Evolutionary conservation across 352 stramenopile genomes (phyloP), one percentile per base, ranked within the genome.

Genomic region (Phytophthora crassamura): DNA sequence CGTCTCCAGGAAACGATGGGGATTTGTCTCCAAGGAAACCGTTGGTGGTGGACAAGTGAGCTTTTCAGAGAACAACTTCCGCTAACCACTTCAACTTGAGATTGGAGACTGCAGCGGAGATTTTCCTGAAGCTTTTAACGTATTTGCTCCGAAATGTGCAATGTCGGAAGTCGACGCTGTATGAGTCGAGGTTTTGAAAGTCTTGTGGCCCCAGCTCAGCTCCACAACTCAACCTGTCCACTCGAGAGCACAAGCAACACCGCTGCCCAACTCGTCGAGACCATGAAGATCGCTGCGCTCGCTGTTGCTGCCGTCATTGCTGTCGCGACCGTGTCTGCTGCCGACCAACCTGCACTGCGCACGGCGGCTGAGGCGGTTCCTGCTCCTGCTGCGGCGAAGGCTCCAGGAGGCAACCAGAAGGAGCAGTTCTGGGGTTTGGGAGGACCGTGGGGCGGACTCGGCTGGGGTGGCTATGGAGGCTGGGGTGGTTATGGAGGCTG

Each of bases 311-410:
- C 60, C 16, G 60, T 51, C 0, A 54, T 69, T 49, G 51, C 35
- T 56, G 36, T 68, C 50, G 51, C 42, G 35, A 62, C 10, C 14
- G 59, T 68, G 40, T 30, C 60, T 64, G 60, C 60, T 49, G 60
- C 60, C 25, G 60, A 59, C 18, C 51, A 69, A 36, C 60, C 52
- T 12, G 51, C 59, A 40, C 34, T 69, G 35, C 51, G 53, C 25
- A 20, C 43, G 14, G 43, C 7, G 16, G 14, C 16, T 54, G 52
- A 69, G 38, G 52, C n/a, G n/a, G n/a, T n/a, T n/a, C n/a, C n/a
- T n/a, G n/a, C n/a, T n/a, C n/a, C n/a, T n/a, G n/a, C n/a, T n/a
- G n/a, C n/a, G n/a, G n/a, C n/a, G n/a, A n/a, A n/a, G n/a, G n/a
- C n/a, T n/a, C n/a, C n/a, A n/a, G 49, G 30, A n/a, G 30, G 11